Evolutionary conservation across 305 asterid genomes (phyloP).

Genomic region (Fraxinus nigra): DNA sequence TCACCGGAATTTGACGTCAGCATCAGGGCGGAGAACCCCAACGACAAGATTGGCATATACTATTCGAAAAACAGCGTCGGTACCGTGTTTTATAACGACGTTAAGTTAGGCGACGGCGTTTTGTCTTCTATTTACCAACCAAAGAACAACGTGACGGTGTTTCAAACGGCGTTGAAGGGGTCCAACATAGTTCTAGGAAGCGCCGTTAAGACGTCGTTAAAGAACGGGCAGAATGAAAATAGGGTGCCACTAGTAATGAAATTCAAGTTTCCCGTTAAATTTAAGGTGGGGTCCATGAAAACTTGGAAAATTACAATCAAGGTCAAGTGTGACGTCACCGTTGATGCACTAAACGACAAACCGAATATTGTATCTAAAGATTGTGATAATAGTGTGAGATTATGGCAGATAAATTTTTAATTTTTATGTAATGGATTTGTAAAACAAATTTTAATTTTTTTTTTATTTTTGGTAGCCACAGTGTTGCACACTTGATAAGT

Average conservation of each 20-base stretch:
- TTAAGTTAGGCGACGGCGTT: conserved; percentile 36
- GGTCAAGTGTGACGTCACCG: conserved; percentile 49
- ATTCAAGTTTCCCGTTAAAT: conserved; percentile 46
- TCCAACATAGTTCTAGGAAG: conserved; percentile 34
- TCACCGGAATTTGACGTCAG: conserved; percentile 51
- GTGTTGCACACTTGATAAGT: background rate
- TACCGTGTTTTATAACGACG: conserved; percentile 27
- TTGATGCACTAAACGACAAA: conserved; percentile 38
- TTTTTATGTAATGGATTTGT: background rate
- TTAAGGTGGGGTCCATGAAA: conserved; percentile 48
- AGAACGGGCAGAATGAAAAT: conserved; percentile 24
- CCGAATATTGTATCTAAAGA: conserved; percentile 39
- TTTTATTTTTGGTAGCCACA: background rate
- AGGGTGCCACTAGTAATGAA: conserved; percentile 42
- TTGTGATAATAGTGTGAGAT: conserved; percentile 47
- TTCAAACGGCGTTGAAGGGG: conserved; percentile 36
- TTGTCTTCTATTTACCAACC: conserved; percentile 49
- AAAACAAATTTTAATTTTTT: background rate
- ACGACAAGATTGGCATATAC: conserved; percentile 45
- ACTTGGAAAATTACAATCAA: conserved; percentile 49
- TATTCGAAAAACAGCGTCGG: conserved; percentile 37
- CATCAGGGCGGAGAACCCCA: conserved; percentile 48
- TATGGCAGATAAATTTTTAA: conserved; percentile 38
- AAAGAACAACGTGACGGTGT: conserved; percentile 43
- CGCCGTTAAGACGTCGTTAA: conserved; percentile 32